Conservation (phyloP, 805 yeast species). For the Metschnikowia chrysomelidarum region DNA sequence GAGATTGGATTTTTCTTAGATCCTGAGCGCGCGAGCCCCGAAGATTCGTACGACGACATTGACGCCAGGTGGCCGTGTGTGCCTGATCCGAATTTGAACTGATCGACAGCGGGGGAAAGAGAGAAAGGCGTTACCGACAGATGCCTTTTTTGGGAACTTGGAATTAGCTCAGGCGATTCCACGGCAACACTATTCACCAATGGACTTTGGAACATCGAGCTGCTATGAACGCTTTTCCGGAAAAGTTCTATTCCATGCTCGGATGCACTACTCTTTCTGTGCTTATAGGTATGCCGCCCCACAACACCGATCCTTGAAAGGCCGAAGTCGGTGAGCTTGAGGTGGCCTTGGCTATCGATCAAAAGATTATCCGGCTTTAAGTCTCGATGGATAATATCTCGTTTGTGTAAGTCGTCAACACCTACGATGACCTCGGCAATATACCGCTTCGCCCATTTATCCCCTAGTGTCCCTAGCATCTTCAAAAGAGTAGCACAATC, state of each 20-base stretch:
- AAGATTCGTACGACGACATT: conserved; percentile 14
- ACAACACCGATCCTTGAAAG: conserved; percentile 85
- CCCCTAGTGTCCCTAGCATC: conserved; percentile 78
- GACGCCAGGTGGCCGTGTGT: conserved; percentile 14
- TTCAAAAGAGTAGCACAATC: conserved; percentile 87
- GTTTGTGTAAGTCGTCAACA: conserved; percentile 80
- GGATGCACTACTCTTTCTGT: conserved; percentile 41
- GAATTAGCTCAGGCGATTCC: conserved; percentile 18
- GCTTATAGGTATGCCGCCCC: conserved; percentile 62
- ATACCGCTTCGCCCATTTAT: conserved; percentile 82
- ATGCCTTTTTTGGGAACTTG: conserved; percentile 31
- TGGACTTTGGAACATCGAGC: conserved; percentile 24
- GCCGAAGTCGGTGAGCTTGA: conserved; percentile 94
- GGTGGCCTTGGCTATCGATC: conserved; percentile 83
- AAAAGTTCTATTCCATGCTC: conserved; percentile 43
- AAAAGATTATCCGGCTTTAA: conserved; percentile 91
- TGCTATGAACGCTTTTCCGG: conserved; percentile 25
- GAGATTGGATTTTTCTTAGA: conserved; percentile 19
- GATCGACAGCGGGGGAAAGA: conserved; percentile 40
- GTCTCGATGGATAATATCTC: conserved; percentile 93
- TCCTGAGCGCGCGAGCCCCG: conserved; percentile 9
- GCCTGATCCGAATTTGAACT: conserved; percentile 14
- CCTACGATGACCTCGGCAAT: conserved; percentile 90
- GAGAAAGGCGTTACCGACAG: conserved; percentile 45
- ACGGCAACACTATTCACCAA: conserved; percentile 17